A percentile compares a stretch with the other conserved stretches of the same genome.
Evolutionary conservation across 768 basidiomycete species (phyloP).

Genomic region (Leccinum imitatum): DNA sequence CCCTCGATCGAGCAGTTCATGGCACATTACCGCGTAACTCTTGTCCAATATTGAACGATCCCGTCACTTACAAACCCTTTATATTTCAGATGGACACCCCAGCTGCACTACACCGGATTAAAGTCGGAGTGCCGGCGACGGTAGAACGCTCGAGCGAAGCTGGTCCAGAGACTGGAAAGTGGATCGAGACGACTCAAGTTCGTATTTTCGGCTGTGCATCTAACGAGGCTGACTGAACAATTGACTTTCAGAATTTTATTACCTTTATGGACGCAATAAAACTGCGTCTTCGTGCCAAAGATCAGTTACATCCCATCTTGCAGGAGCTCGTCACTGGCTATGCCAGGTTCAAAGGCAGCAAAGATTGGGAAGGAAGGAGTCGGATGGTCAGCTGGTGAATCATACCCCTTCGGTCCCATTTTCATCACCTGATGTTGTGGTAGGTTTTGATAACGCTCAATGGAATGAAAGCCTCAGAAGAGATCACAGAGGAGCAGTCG

Average conservation of each 20-base stretch:
- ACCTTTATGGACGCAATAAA: slow-evolving; percentile 99
- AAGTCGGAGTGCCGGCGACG: slow-evolving; percentile 94
- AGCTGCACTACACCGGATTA: slow-evolving; percentile 85
- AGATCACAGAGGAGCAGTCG: slow-evolving; percentile 93
- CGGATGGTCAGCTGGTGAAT: slow-evolving; percentile 86
- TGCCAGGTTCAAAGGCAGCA: slow-evolving; percentile 90
- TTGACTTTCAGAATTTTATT: slow-evolving; percentile 77
- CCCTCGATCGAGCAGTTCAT: slow-evolving; percentile 88
- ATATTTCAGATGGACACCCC: slow-evolving; percentile 82
- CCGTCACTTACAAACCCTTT: background rate
- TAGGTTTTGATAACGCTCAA: slow-evolving; percentile 96
- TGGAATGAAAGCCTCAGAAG: slow-evolving; percentile 95
- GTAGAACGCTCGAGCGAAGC: slow-evolving; percentile 94
- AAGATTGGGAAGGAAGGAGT: slow-evolving; percentile 95
- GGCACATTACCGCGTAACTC: slow-evolving; percentile 70
- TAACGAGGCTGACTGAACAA: too few relatives aligned
- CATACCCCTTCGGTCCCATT: background rate
- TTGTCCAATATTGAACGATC: background rate
- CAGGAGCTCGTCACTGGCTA: slow-evolving; percentile 96
- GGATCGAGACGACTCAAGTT: slow-evolving; percentile 97
- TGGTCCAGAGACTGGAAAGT: slow-evolving; percentile 91
- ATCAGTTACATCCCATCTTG: slow-evolving; percentile 91
- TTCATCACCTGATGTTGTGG: background rate
- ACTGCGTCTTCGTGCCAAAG: slow-evolving; percentile 90
- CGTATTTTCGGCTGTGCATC: slow-evolving; percentile 3